Base-by-base conservation (phyloP, 1,139 yeast genomes). In the Saccharomyces uvarum region DNA sequence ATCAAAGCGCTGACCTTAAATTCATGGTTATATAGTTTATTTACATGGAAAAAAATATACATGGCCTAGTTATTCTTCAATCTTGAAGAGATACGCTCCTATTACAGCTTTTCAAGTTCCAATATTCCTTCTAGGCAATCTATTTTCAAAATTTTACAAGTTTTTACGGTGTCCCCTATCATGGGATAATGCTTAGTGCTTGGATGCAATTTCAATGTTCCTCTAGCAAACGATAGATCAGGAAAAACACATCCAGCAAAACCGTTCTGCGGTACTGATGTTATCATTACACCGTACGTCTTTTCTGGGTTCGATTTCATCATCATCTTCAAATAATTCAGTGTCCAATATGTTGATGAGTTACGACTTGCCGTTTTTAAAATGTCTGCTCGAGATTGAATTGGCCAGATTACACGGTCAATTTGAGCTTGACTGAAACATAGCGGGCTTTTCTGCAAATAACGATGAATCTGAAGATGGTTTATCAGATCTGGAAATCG, bases 401-500 rank as follows among this genome's bases (percentile, higher is more conserved):
- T 64, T 53, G 69, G 71, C 61, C 70, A 59, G 4, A 67, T 55
- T 53, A 71, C 61, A 9, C 64, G 53, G 9, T 64, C 57, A 1
- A 70, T 55, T 19, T 66, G 63, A 1, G 57, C 58, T 13, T 61
- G 54, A 1, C 60, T 52, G 57, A 71, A 73, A 13, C 59, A 47
- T 1, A 59, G 51, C 0, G 61, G 60, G 8, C 51, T 41, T 2
- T 57, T 58, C 1, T 58, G 52, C n/a, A 80, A 56, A 57, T 63
- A 68, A 2, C 78, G 69, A 55, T 82, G 84, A 2, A 83, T 54
- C 61, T 84, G 88, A 80, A 93, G 81, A 64, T 90, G 97, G 61
- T 85, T 84, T 5, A 90, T 68, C 63, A 90, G 72, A 69, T 93
- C 99, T n/a, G 85, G 84, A 62, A 81, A 86, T 60, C 99, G 75